Percentiles rank a stretch among this genome's conserved stretches.
These are phyloP conservation scores for Chaetomium sp. DNA, from an alignment of 2,329 filamentous ascomycete genomes.

Conservation along the genomic window DNA sequence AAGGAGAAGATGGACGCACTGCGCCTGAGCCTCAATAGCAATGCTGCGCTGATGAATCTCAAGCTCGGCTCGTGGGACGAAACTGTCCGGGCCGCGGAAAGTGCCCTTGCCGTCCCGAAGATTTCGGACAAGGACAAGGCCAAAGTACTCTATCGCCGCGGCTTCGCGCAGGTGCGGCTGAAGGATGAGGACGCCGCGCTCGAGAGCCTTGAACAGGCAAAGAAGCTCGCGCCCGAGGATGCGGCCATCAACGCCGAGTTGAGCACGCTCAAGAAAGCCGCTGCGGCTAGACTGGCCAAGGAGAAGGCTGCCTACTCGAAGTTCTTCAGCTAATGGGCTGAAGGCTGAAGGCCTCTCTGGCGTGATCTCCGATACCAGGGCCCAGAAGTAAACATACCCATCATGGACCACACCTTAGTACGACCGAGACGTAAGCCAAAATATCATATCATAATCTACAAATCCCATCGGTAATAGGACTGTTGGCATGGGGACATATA, in stretches of 20 bases:
- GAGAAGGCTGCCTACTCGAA: constrained; percentile 93
- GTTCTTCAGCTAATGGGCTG: constrained; percentile 61
- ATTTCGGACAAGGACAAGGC: constrained; percentile 77
- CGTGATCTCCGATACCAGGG: background rate
- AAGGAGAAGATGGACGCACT: constrained; percentile 69
- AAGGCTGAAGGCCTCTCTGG: background rate
- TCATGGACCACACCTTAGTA: background rate
- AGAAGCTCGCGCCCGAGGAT: constrained; percentile 74
- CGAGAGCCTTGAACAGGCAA: constrained; percentile 73
- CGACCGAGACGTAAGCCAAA: background rate
- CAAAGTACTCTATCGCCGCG: constrained; percentile 86
- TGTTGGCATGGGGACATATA: background rate
- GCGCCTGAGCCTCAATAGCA: constrained; percentile 85
- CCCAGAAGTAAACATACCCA: background rate
- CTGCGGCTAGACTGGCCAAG: constrained; percentile 74
- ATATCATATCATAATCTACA: too few species aligned
- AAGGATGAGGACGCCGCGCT: constrained; percentile 86
- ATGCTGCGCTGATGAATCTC: constrained; percentile 80
- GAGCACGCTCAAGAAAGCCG: constrained; percentile 73
- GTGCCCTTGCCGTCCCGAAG: constrained; percentile 68
- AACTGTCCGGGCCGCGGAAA: constrained; percentile 67
- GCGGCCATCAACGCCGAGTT: constrained; percentile 75
- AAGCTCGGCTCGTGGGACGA: constrained; percentile 76
- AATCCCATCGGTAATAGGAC: background rate
- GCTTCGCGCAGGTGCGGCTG: constrained; percentile 69